phyloP scores from a whole-genome alignment of 1,139 yeast genomes.

The Geotrichum fermentans region DNA sequence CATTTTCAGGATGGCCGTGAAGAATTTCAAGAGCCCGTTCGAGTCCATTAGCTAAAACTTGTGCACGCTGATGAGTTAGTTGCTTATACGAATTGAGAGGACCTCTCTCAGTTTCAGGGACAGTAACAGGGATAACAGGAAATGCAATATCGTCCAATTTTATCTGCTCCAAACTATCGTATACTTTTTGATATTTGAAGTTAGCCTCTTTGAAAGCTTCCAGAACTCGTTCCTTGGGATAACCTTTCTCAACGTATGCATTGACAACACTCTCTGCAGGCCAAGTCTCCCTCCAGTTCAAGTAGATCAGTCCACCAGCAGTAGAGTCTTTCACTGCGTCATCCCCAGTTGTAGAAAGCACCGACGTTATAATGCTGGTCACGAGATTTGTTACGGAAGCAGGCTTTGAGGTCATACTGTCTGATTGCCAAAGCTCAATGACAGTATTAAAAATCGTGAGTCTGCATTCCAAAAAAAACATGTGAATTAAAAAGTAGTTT shows the following conservation, averaged over 20 bases:
- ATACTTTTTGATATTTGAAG: conserved; percentile 1
- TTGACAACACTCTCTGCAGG: conserved; percentile 51
- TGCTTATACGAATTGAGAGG: conserved; percentile 41
- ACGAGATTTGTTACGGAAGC: conserved; percentile 25
- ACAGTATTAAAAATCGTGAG: conserved; percentile 27
- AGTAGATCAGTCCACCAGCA: conserved; percentile 20
- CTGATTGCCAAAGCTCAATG: conserved; percentile 31
- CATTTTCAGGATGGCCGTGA: conserved; percentile 49
- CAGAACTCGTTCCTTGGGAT: conserved; percentile 27
- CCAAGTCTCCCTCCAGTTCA: conserved; percentile 44
- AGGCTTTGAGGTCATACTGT: conserved; percentile 25
- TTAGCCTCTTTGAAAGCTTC: conserved; percentile 34
- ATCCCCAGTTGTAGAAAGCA: conserved; percentile 27
- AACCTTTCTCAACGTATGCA: conserved; percentile 45
- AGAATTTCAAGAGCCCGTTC: conserved; percentile 49
- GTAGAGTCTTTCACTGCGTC: conserved; percentile 8
- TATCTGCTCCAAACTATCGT: background rate
- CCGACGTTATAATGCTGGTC: conserved; percentile 25
- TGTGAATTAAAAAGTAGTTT: conserved; percentile 32
- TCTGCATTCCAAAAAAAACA: conserved; percentile 35
- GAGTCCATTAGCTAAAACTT: conserved; percentile 38
- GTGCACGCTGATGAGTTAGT: conserved; percentile 40
- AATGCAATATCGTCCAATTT: background rate
- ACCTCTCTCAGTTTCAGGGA: conserved; percentile 25
- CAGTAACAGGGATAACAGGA: conserved; percentile 30